Conservation (phyloP, 2,329 filamentous ascomycete species). For the Aureobasidium sp. region DNA sequence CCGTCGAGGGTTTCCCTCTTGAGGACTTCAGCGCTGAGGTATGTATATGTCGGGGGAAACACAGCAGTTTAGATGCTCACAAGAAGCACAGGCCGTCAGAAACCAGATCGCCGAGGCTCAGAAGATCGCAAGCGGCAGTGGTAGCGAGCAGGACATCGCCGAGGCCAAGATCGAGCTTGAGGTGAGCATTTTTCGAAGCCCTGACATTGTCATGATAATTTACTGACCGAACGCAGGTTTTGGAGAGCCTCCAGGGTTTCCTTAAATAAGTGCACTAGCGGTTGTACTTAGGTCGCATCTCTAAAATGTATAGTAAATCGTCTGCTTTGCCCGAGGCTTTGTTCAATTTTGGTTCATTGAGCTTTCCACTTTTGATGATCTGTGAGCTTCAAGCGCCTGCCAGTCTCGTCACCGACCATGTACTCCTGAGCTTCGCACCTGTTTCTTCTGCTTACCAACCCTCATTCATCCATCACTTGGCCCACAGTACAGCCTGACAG, state of each 20-base stretch:
- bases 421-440: not conserved
- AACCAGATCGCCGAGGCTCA: conserved; percentile 90
- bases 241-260: conserved; percentile 73
- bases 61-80: not conserved
- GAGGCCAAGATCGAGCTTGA: conserved; percentile 99
- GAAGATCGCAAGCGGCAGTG: conserved; percentile 83
- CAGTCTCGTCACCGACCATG: not conserved
- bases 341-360: not conserved
- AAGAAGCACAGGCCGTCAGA: conserved; percentile 56
- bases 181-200: conserved; percentile 51
- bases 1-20: conserved; percentile 86
- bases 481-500: conserved; percentile 1
- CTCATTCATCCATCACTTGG: not conserved
- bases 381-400: not conserved
- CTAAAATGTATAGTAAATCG: conserved; percentile 22
- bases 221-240: conserved; percentile 49
- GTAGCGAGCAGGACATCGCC: conserved; percentile 94
- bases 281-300: conserved; percentile 21
- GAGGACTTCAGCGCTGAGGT: conserved; percentile 92
- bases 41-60: conserved; percentile 20
- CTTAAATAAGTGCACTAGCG: conserved; percentile 62
- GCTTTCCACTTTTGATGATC: conserved; percentile 2
- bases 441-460: not conserved
- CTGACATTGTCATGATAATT: not conserved
- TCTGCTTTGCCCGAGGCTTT: conserved; percentile 10